phyloP scores from a whole-genome alignment of 2,329 filamentous ascomycete genomes.

The Aspergillus chevalieri region DNA sequence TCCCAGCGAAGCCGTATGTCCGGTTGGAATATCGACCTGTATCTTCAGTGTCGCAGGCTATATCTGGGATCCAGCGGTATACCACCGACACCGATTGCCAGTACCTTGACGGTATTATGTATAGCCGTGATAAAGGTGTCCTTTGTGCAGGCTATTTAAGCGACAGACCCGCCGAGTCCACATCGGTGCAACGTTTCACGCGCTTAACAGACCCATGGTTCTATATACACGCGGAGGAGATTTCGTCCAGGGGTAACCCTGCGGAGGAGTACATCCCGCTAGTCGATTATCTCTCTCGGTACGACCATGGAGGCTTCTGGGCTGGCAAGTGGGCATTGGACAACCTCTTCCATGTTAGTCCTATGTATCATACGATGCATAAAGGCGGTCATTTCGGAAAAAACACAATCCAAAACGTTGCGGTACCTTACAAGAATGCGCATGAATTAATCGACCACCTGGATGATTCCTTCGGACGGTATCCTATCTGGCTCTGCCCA shows the following conservation, averaged over 20 bases:
- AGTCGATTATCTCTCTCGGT: slow-evolving; percentile 35
- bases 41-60: slow-evolving; percentile 43
- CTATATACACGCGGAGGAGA: slow-evolving; percentile 53
- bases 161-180: slow-evolving; percentile 45
- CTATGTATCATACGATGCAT: slow-evolving; percentile 59
- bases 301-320: slow-evolving; percentile 63
- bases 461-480: slow-evolving; percentile 42
- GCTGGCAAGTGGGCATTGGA: slow-evolving; percentile 55
- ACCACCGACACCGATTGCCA: slow-evolving; percentile 41
- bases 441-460: slow-evolving; percentile 51
- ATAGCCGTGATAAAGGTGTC: slow-evolving; percentile 48
- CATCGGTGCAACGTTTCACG: slow-evolving; percentile 45
- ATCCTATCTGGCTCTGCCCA: slow-evolving; percentile 57
- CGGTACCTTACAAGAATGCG: slow-evolving; percentile 49
- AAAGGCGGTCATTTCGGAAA: slow-evolving; percentile 50
- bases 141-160: slow-evolving; percentile 49
- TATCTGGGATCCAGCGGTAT: slow-evolving; percentile 43
- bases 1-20: slow-evolving; percentile 50
- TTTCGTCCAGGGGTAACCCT: neutral
- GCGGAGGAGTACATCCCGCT: slow-evolving; percentile 11
- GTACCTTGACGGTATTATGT: slow-evolving; percentile 63
- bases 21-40: slow-evolving; percentile 55
- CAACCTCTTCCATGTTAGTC: slow-evolving; percentile 55
- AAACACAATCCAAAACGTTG: slow-evolving; percentile 60
- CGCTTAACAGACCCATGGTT: slow-evolving; percentile 62